Conservation (phyloP, 768 basidiomycete species). For the Lentinula sp. region DNA sequence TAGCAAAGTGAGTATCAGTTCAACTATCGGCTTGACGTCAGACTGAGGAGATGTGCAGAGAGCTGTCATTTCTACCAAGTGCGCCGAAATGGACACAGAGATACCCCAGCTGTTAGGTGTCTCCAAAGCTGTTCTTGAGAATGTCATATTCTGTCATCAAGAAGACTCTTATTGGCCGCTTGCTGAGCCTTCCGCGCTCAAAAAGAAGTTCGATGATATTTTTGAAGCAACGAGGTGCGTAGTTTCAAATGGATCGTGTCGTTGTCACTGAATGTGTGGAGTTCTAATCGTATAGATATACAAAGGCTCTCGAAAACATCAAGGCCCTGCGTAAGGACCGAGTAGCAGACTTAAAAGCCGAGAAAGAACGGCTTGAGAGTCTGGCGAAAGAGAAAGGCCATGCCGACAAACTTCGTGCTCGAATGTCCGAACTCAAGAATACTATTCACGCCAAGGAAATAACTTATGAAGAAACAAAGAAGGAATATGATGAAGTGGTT, state of each 20-base stretch:
- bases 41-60: conserved; percentile 39
- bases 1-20: conserved; percentile 57
- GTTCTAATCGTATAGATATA: conserved; percentile 55
- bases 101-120: conserved; percentile 93
- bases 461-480: conserved; percentile 67
- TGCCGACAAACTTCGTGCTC: conserved; percentile 73
- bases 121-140: conserved; percentile 96
- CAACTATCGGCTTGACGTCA: neutral
- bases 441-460: conserved; percentile 65
- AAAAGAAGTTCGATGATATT: conserved; percentile 99
- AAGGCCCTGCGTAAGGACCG: conserved; percentile 88
- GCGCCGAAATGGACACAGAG: conserved; percentile 93
- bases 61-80: conserved; percentile 91
- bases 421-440: conserved; percentile 54
- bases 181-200: conserved; percentile 81
- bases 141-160: conserved; percentile 99
- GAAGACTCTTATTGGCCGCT: conserved; percentile 99
- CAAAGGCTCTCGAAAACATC: conserved; percentile 92
- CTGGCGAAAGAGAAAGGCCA: conserved; percentile 80
- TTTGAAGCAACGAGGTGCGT: conserved; percentile 92
- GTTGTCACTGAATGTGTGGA: neutral
- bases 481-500: conserved; percentile 56
- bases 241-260: neutral
- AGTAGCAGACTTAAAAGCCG: conserved; percentile 84
- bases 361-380: conserved; percentile 78